These are phyloP conservation scores for Fomitopsis palustris DNA, from an alignment of 1,284 basidiomycete species.

Conservation along the genomic window DNA sequence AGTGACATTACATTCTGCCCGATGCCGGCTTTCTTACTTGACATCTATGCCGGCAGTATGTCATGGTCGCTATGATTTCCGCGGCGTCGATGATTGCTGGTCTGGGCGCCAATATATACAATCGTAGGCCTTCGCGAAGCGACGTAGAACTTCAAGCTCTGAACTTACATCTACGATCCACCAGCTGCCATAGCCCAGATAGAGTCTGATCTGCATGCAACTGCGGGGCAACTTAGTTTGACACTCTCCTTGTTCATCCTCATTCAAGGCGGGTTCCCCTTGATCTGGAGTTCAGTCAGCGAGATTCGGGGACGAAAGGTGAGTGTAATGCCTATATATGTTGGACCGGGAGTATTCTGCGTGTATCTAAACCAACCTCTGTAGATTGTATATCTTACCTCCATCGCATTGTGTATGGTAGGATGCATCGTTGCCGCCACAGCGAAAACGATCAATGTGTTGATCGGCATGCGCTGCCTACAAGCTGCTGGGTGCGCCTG, in stretches of 20 bases:
- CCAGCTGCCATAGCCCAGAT: conserved; percentile 68
- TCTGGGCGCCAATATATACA: conserved; percentile 66
- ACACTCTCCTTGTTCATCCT: conserved; percentile 78
- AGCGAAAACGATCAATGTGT: conserved; percentile 60
- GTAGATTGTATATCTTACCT: conserved; percentile 65
- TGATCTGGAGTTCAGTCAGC: conserved; percentile 70
- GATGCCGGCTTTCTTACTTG: not conserved
- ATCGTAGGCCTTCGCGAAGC: conserved; percentile 41
- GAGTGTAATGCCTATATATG: too few relatives aligned
- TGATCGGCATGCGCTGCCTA: conserved; percentile 72
- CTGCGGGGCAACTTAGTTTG: conserved; percentile 66
- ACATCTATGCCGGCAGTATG: not conserved
- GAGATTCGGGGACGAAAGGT: conserved; percentile 83
- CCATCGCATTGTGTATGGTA: conserved; percentile 55
- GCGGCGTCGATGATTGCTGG: conserved; percentile 66
- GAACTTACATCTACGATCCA: not conserved
- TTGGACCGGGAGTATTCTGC: too few relatives aligned
- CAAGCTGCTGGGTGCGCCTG: conserved; percentile 59
- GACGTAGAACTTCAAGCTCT: not conserved
- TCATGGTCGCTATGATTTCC: conserved; percentile 53
- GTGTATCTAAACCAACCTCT: not conserved
- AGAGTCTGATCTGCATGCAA: conserved; percentile 60
- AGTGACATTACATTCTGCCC: not conserved
- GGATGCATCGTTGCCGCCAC: conserved; percentile 66
- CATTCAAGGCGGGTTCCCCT: conserved; percentile 67